phyloP scores from a whole-genome alignment of 2,329 filamentous ascomycete genomes.

The Colletotrichum sp. region DNA sequence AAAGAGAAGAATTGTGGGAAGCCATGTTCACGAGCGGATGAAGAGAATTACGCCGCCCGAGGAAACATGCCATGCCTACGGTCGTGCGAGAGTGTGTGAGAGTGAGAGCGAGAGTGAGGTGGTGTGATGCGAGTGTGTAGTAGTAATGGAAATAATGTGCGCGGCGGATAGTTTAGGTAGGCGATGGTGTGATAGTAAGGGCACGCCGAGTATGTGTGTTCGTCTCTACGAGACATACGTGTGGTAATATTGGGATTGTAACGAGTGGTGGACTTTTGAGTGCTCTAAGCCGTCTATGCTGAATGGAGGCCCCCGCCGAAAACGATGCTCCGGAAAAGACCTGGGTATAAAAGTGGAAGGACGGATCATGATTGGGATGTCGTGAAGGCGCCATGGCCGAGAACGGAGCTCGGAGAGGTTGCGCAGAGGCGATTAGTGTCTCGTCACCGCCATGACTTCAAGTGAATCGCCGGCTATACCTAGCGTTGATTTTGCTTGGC shows the following conservation, averaged over 20 bases:
- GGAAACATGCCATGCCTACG: conserved; percentile 5
- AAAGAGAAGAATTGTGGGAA: background rate
- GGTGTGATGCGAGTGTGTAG: background rate
- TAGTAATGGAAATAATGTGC: background rate
- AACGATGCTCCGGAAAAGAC: conserved; percentile 25
- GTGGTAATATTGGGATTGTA: conserved; percentile 16
- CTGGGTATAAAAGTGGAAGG: conserved; percentile 25
- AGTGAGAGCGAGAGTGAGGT: background rate
- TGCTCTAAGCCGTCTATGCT: conserved; percentile 24
- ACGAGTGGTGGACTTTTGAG: conserved; percentile 21
- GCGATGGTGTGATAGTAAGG: background rate
- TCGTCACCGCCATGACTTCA: conserved; percentile 15
- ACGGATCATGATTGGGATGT: conserved; percentile 24
- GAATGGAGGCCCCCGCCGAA: conserved; percentile 17
- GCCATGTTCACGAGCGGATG: conserved; percentile 20
- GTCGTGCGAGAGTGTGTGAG: background rate
- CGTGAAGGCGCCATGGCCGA: conserved; percentile 20
- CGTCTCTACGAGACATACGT: conserved; percentile 3
- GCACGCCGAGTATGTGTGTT: background rate
- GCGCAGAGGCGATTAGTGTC: conserved; percentile 12
- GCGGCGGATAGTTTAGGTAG: background rate
- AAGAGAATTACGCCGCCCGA: conserved; percentile 14
- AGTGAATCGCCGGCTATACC: background rate
- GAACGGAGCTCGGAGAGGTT: conserved; percentile 12
- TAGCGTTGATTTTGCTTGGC: conserved; percentile 2